Percentiles rank a stretch among this genome's conserved stretches.
These are phyloP conservation scores for Aspergillus brunneoviolaceus DNA, from an alignment of 2,329 filamentous ascomycete genomes.

Conservation along the genomic window DNA sequence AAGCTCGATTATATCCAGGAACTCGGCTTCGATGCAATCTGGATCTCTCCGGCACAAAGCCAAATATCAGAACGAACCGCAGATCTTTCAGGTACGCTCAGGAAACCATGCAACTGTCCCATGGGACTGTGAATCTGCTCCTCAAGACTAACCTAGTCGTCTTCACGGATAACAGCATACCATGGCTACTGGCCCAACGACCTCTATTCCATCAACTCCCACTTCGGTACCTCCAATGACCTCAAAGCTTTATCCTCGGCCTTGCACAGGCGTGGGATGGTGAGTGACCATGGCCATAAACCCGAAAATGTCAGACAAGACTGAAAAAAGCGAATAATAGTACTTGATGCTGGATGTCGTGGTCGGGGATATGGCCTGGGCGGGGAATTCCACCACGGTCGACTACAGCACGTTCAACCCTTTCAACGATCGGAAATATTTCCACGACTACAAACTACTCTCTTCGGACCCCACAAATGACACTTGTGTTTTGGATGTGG, in stretches of 20 bases:
- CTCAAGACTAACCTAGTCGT: no score
- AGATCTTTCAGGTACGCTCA: constrained; percentile 1
- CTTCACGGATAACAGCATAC: constrained; percentile 25
- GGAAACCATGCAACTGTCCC: no score
- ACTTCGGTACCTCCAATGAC: constrained; percentile 61
- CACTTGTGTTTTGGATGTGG: constrained; percentile 32
- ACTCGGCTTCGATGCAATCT: constrained; percentile 45
- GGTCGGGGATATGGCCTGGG: constrained; percentile 56
- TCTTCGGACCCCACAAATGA: constrained; percentile 52
- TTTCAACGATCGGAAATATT: constrained; percentile 58
- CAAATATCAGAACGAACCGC: not conserved
- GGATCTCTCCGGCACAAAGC: constrained; percentile 3
- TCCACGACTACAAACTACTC: constrained; percentile 58
- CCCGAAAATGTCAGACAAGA: not conserved
- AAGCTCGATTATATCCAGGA: constrained; percentile 51
- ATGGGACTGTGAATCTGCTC: no score
- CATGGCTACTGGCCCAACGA: constrained; percentile 53
- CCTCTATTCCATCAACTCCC: constrained; percentile 51
- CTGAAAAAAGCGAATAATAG: not conserved
- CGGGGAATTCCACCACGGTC: constrained; percentile 38
- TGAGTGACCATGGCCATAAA: not conserved
- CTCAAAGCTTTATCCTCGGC: constrained; percentile 57
- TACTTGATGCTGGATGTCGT: constrained; percentile 62
- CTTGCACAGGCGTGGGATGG: constrained; percentile 55
- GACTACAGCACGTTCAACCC: constrained; percentile 54